These are phyloP conservation scores for Rubia balearica DNA, from an alignment of 305 asterid species.

Conservation along the genomic window DNA sequence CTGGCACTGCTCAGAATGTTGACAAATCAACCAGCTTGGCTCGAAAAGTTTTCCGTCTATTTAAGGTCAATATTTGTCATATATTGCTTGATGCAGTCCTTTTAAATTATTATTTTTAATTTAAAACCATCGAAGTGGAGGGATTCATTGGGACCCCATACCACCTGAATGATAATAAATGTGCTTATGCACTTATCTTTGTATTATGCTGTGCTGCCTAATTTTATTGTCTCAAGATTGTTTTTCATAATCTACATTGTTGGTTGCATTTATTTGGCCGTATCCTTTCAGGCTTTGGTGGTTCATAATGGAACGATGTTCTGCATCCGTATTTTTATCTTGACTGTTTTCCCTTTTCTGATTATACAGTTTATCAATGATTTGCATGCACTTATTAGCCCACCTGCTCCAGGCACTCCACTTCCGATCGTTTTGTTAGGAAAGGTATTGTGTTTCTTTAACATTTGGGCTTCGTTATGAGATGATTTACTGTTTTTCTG, in stretches of 20 bases:
- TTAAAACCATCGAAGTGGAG: not conserved
- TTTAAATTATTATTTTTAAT: not conserved
- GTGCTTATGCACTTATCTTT: not conserved
- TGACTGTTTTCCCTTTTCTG: constrained; percentile 13
- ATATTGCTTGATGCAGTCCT: not conserved
- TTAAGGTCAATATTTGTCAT: constrained; percentile 50
- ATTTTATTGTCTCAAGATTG: not conserved
- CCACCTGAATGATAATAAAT: not conserved
- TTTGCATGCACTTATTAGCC: constrained; percentile 78
- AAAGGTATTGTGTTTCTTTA: constrained; percentile 42
- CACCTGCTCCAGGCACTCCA: constrained; percentile 84
- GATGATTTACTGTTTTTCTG: not conserved
- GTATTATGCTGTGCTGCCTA: not conserved
- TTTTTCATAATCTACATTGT: not conserved
- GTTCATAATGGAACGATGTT: not conserved
- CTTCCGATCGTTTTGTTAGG: constrained; percentile 76
- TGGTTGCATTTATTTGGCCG: not conserved
- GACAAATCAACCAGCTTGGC: constrained; percentile 89
- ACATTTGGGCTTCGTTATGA: constrained; percentile 10
- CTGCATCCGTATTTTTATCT: constrained; percentile 8
- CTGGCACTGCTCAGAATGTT: constrained; percentile 86
- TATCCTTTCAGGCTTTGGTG: not conserved
- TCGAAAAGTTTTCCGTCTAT: constrained; percentile 90
- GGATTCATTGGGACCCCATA: not conserved
- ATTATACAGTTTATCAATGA: constrained; percentile 63